Evolutionary conservation across 1,284 basidiomycete genomes (phyloP).

Genomic region (Athelia sp.): DNA sequence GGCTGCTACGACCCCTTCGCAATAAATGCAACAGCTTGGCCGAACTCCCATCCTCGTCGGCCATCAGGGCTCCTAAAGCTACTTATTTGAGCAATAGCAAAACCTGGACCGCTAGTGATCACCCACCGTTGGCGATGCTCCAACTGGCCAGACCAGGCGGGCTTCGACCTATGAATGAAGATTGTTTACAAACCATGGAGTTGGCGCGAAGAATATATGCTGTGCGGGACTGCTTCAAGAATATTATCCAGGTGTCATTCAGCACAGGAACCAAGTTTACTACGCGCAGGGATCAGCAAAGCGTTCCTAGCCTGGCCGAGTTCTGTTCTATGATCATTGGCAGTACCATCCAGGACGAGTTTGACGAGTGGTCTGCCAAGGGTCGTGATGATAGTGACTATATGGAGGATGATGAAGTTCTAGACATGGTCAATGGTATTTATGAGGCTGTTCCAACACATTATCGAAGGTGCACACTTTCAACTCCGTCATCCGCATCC

Average conservation of each 20-base stretch:
- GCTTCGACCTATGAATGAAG: constrained; percentile 28
- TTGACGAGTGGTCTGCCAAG: constrained; percentile 14
- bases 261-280: constrained; percentile 3
- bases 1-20: constrained; percentile 49
- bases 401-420: constrained; percentile 21
- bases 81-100: constrained; percentile 12
- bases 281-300: constrained; percentile 6
- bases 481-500: background rate
- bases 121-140: constrained; percentile 34
- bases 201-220: constrained; percentile 45
- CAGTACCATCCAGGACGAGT: constrained; percentile 33
- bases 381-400: constrained; percentile 21
- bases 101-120: background rate
- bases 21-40: constrained; percentile 43
- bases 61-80: background rate
- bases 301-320: constrained; percentile 34
- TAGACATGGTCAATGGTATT: constrained; percentile 32
- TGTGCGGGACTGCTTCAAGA: constrained; percentile 48
- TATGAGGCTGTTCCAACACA: constrained; percentile 46
- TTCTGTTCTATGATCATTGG: constrained; percentile 48
- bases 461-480: constrained; percentile 38
- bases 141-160: constrained; percentile 29
- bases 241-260: constrained; percentile 33
- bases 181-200: constrained; percentile 31
- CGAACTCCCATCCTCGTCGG: constrained; percentile 13